phyloP scores from a whole-genome alignment of 2,329 filamentous ascomycete genomes.

The Fusarium musae region DNA sequence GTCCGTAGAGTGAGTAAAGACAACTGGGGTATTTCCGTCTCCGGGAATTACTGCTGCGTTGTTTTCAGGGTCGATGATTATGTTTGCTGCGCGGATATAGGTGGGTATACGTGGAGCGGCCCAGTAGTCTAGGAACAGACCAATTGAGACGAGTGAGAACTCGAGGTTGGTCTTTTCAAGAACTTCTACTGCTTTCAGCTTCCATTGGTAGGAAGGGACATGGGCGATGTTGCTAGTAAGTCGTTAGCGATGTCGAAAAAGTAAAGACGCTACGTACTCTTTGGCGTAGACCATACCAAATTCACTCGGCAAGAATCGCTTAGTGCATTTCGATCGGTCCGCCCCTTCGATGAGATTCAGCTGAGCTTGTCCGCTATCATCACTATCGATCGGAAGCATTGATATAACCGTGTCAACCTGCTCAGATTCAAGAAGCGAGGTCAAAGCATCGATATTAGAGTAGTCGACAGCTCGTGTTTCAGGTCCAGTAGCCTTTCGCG shows the following conservation, averaged over 20 bases:
- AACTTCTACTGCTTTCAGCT: not conserved
- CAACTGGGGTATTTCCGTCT: not conserved
- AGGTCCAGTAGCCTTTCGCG: not conserved
- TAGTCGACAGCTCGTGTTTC: not conserved
- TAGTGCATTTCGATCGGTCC: not conserved
- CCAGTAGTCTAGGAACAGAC: not conserved
- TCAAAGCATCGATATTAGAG: not conserved
- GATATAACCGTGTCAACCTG: not conserved
- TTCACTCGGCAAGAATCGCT: not conserved
- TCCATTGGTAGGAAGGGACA: not conserved
- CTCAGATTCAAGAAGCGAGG: not conserved
- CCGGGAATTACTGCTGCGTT: not conserved
- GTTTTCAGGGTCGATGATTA: not conserved
- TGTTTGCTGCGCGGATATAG: not conserved
- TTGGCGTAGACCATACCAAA: not conserved
- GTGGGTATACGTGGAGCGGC: not conserved
- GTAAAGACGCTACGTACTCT: not conserved
- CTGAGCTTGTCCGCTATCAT: conserved; percentile 2
- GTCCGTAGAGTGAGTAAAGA: not conserved
- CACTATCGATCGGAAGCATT: not conserved
- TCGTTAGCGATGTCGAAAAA: not conserved
- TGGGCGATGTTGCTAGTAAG: not conserved
- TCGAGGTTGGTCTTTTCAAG: not conserved
- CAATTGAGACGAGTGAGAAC: not conserved
- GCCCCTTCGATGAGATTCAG: not conserved